Base-by-base conservation (phyloP, 208 protist species). In the Trypanosoma mega region DNA sequence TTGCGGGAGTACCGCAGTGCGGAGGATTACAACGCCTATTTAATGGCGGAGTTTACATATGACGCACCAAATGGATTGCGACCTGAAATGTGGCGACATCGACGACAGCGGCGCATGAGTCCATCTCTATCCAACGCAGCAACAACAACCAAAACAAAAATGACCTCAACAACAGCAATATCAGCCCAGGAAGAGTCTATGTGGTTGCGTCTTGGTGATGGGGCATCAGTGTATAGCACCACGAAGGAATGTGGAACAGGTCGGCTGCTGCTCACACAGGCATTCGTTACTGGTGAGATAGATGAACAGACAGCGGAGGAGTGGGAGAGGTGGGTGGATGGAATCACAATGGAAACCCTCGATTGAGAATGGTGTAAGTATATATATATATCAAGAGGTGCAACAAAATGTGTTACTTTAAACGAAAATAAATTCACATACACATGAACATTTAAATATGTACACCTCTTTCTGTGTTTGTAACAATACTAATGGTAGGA, bases 11-110 rank as follows among this genome's bases (percentile, higher is more conserved):
- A 78, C 34, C 80, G 88, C 55, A 81, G 59, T 41, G 70, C 80
- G 5, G 69, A 67, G 9, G 78, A 87, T 14, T 95, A 84, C 48
- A 48, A 91, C 36, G 85, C 92, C 27, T 87, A 82, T 37, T 47
- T 76, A 18, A 39, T 87, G 34, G 61, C 62, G 23, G 84, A 90
- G 75, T 83, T 76, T 59, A 30, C 69, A 49, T 87, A 92, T 59
- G 74, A 92, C 39, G 74, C 47, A 5, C 71, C 61, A 37, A 56
- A 68, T n/a, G 77, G 76, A 27, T n/a, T n/a, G n/a, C n/a, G n/a
- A n/a, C n/a, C n/a, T n/a, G n/a, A n/a, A n/a, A n/a, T n/a, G n/a
- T n/a, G n/a, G n/a, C n/a, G n/a, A n/a, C n/a, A n/a, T n/a, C n/a
- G n/a, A n/a, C n/a, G n/a, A n/a, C n/a, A n/a, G n/a, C n/a, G n/a